Evolutionary conservation across 805 yeast species (phyloP), one percentile per base, ranked within the genome.

Genomic region (Candida succiphila): DNA sequence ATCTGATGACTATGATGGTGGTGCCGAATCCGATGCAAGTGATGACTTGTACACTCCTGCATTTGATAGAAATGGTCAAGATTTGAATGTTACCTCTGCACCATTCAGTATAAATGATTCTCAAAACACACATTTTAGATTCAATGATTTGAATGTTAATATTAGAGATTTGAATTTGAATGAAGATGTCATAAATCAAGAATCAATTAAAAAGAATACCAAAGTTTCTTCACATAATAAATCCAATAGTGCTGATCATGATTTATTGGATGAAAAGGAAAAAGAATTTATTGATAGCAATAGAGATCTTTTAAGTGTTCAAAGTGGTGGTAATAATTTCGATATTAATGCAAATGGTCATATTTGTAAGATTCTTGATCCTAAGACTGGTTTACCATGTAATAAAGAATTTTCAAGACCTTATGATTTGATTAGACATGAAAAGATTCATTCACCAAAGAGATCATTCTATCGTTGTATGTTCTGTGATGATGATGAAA

Each of bases 381-480:
- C 84, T 4, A 51, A 69, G 19, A 73, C 83, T 0, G 77, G 81
- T 14, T 51, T 63, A 40, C 72, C 74, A 17, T 85, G 95, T 57
- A 60, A 69, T 44, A 83, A 83, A 58, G 76, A 77, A 48, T 89
- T 89, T 51, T 86, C 96, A 14, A 73, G 98, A 50, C 94, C 96
- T 15, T 89, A 89, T 53, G 98, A 89, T 61, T 66, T 89, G 49
- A 81, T 88, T 18, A 74, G 98, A 47, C 98, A 89, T 57, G 96
- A 89, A 56, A 95, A 89, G 49, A 88, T 89, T 35, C 98, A 89
- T 56, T 92, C 96, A 1, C 69, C 82, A 31, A 81, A 79, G 53
- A 81, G 89, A 58, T 82, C 82, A 47, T 75, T 81, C 31, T 92
- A 78, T 64, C 77, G 82, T 52, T 89, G 98, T 57, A 77, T 76